phyloP scores from a whole-genome alignment of 2,329 filamentous ascomycete genomes.

The Trichoderma cornu-damae region DNA sequence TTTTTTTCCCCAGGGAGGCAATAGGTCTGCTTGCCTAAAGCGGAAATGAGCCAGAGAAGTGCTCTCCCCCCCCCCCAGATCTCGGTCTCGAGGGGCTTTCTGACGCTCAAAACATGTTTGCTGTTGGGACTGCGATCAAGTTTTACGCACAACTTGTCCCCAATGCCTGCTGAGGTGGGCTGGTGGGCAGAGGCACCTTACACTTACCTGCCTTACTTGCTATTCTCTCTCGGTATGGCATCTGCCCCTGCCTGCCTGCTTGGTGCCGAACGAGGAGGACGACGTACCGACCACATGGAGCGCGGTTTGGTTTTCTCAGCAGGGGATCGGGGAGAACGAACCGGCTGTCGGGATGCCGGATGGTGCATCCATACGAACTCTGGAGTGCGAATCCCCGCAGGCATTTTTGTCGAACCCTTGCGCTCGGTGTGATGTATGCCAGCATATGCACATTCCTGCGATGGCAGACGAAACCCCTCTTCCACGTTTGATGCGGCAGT shows the following conservation, averaged over 20 bases:
- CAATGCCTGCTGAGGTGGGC: too few species aligned
- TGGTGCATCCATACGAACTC: too few species aligned
- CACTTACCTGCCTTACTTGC: too few species aligned
- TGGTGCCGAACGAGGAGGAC: too few species aligned
- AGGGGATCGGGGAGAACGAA: not conserved
- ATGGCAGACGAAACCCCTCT: not conserved
- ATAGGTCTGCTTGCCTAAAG: slow-evolving; percentile 8
- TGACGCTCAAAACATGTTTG: not conserved
- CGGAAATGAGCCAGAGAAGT: not conserved
- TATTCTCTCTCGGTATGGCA: too few species aligned
- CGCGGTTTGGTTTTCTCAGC: not conserved
- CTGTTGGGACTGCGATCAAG: too few species aligned
- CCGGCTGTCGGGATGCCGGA: not conserved
- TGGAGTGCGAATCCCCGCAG: not conserved
- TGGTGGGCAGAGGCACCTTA: too few species aligned
- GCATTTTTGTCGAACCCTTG: not conserved
- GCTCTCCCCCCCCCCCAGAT: not conserved
- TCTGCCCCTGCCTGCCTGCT: too few species aligned
- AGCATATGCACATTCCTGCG: not conserved
- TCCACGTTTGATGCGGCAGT: not conserved
- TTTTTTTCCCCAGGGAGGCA: not conserved
- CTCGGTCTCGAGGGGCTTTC: not conserved
- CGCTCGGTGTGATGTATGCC: not conserved
- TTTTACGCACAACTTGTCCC: too few species aligned
- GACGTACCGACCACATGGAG: too few species aligned